Conservation (phyloP, 169 alveolate genomes). For the Eimeria praecox region DNA sequence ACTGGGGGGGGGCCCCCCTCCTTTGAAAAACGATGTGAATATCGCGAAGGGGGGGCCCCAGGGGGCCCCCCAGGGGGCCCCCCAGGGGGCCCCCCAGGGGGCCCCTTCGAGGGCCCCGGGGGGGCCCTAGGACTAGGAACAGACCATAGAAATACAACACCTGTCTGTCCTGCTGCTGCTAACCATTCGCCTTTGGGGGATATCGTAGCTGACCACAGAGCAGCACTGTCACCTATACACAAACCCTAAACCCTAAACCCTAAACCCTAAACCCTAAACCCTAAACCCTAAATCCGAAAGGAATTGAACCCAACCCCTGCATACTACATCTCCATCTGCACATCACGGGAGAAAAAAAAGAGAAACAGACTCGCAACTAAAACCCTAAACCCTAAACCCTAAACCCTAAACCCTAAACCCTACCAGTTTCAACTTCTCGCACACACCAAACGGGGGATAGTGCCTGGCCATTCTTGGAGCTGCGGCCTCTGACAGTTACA, state of each 20-base stretch:
- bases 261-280: constrained; percentile 45
- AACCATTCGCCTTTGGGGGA: constrained; percentile 78
- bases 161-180: constrained; percentile 78
- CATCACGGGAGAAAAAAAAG: neutral
- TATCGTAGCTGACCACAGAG: constrained; percentile 68
- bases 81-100: constrained; percentile 26
- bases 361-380: neutral
- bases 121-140: constrained; percentile 53
- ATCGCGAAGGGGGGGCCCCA: constrained; percentile 36
- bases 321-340: no score
- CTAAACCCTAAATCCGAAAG: neutral
- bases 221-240: constrained; percentile 69
- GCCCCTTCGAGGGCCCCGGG: neutral
- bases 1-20: neutral
- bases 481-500: constrained; percentile 66
- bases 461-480: constrained; percentile 27
- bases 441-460: constrained; percentile 75
- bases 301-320: neutral
- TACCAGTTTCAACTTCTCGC: constrained; percentile 71
- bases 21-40: no score
- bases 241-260: constrained; percentile 55
- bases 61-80: constrained; percentile 12
- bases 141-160: constrained; percentile 61
- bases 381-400: constrained; percentile 56
- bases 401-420: constrained; percentile 61